These are phyloP conservation scores for Lentinula sp. DNA, from an alignment of 768 basidiomycete species.

Conservation along the genomic window DNA sequence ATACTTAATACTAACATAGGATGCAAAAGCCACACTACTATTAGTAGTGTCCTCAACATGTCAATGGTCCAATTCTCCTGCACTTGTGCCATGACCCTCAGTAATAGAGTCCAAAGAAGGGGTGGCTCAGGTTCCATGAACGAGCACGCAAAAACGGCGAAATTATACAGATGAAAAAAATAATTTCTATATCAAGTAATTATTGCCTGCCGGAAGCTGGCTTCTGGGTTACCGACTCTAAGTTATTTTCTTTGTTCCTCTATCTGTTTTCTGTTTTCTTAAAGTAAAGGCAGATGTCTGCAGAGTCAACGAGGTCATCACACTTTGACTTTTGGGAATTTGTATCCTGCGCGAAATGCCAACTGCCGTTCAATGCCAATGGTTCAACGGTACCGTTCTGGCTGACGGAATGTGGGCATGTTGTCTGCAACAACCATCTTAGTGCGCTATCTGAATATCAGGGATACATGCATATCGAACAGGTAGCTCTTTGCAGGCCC, in stretches of 20 bases:
- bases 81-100: no score
- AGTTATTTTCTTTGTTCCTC: not conserved
- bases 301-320: conserved; percentile 18
- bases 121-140: no score
- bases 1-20: no score
- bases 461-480: not conserved
- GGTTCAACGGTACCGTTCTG: conserved; percentile 71
- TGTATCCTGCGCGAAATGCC: conserved; percentile 64
- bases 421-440: conserved; percentile 80
- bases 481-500: conserved; percentile 28
- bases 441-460: conserved; percentile 36
- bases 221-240: no score
- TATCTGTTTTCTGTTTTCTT: not conserved
- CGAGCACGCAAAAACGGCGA: no score
- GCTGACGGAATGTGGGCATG: conserved; percentile 85
- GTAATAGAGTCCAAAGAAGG: no score
- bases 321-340: conserved; percentile 79
- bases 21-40: no score
- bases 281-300: conserved; percentile 26
- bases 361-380: conserved; percentile 48
- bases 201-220: no score
- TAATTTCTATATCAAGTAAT: no score
- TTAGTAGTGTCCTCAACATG: no score
- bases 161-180: no score
- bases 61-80: no score